Conservation (phyloP, 208 protist genomes). For the Borovskyia barvae region DNA sequence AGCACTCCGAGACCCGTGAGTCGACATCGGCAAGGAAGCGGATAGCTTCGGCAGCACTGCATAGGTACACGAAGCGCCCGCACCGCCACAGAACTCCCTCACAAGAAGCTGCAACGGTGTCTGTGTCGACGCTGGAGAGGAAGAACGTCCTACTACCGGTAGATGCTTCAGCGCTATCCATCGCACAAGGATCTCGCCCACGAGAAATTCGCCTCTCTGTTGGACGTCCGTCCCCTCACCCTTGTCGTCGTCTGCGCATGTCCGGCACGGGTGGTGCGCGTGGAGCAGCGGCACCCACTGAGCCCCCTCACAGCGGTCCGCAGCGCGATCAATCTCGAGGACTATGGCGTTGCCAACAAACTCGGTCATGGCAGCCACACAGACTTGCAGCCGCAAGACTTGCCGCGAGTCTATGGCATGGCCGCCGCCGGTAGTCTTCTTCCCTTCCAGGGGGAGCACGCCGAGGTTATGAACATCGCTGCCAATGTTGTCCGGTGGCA, state of each 20-base stretch:
- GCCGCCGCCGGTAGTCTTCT: background rate
- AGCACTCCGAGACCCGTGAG: too few species aligned
- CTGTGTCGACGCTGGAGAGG: too few species aligned
- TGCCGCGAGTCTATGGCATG: background rate
- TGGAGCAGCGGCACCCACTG: conserved; percentile 23
- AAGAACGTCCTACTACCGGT: too few species aligned
- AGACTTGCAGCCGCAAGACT: conserved; percentile 12
- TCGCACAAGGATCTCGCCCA: conserved; percentile 15
- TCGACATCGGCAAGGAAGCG: too few species aligned
- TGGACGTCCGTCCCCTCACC: background rate
- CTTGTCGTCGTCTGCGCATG: background rate
- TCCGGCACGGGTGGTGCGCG: too few species aligned
- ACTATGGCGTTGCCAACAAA: conserved; percentile 1
- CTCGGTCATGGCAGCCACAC: background rate
- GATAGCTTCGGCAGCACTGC: background rate
- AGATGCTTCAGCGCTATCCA: too few species aligned
- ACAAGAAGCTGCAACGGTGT: conserved; percentile 2
- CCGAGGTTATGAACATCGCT: too few species aligned
- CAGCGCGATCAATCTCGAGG: background rate
- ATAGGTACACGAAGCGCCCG: conserved; percentile 5
- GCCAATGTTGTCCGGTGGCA: too few species aligned
- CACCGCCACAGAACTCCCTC: conserved; percentile 10
- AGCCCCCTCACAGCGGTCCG: background rate
- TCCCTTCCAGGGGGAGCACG: too few species aligned
- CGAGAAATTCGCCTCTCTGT: background rate